These are phyloP conservation scores for Clitoria ternatea DNA, from an alignment of 306 rosid species.

Conservation along the genomic window DNA sequence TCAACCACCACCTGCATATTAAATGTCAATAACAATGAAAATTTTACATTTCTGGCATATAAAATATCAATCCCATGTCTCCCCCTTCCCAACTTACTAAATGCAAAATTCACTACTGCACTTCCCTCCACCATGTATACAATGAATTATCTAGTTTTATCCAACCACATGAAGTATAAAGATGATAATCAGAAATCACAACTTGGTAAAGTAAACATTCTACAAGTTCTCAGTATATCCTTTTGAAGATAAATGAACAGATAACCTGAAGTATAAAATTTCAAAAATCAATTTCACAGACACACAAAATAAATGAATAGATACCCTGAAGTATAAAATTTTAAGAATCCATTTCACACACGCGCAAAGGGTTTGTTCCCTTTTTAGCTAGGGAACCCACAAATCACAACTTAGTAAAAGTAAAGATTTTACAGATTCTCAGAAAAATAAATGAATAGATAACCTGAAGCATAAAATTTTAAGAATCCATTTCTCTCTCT, in stretches of 20 bases:
- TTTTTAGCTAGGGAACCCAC: background rate
- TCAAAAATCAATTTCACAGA: too few species aligned
- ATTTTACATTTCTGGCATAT: conserved; percentile 3
- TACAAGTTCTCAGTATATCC: background rate
- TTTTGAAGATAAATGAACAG: background rate
- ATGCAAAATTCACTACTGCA: background rate
- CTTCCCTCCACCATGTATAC: background rate
- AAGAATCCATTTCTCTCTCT: background rate
- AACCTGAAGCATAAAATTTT: too few species aligned
- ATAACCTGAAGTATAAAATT: background rate
- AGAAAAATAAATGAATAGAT: too few species aligned
- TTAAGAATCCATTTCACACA: background rate
- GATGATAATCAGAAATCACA: background rate
- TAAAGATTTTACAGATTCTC: too few species aligned
- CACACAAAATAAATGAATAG: too few species aligned
- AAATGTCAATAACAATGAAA: background rate
- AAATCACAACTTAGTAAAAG: too few species aligned
- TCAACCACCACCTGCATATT: conserved; percentile 77
- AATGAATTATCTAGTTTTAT: background rate
- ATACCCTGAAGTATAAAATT: too few species aligned
- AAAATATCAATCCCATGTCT: background rate
- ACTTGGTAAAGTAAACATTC: background rate
- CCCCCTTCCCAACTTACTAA: background rate
- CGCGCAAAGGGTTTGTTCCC: background rate
- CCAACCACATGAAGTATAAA: background rate